Evolutionary conservation across 306 rosid species (phyloP).

Genomic region (Vicia faba): DNA sequence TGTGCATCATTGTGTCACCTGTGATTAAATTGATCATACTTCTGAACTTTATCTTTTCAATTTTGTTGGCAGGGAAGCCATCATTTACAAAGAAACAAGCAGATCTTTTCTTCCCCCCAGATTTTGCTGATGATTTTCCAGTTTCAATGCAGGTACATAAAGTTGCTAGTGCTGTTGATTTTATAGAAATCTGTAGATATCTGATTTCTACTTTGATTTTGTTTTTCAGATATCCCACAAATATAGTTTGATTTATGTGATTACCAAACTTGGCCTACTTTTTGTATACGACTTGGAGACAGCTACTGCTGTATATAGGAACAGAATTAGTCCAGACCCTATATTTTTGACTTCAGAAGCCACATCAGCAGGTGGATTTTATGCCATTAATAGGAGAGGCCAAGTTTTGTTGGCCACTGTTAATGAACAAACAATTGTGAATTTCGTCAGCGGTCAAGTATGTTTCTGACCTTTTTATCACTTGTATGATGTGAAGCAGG

Average conservation of each 20-base stretch:
- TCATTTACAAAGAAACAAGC: constrained; percentile 98
- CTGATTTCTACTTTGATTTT: constrained; percentile 27
- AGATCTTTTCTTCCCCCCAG: constrained; percentile 99
- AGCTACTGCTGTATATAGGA: constrained; percentile 95
- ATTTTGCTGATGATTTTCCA: constrained; percentile 98
- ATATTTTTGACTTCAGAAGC: constrained; percentile 98
- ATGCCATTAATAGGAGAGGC: constrained; percentile 95
- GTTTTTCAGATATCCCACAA: constrained; percentile 91
- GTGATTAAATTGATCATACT: constrained; percentile 26
- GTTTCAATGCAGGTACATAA: constrained; percentile 93
- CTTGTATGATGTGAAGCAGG: constrained; percentile 26
- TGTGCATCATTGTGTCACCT: constrained; percentile 16
- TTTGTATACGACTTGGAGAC: constrained; percentile 99
- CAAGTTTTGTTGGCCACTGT: constrained; percentile 99
- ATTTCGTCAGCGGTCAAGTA: constrained; percentile 97
- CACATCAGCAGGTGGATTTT: constrained; percentile 88
- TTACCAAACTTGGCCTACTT: constrained; percentile 96
- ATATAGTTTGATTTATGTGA: constrained; percentile 90
- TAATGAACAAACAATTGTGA: constrained; percentile 92
- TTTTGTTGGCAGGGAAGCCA: constrained; percentile 74
- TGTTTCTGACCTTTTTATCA: constrained; percentile 38
- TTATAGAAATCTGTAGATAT: constrained; percentile 28
- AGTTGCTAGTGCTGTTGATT: constrained; percentile 31
- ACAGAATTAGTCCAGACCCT: constrained; percentile 98
- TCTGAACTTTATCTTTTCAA: constrained; percentile 33